These are phyloP conservation scores for Acanthamoeba rhysodes DNA, from an alignment of 208 protist species.

Conservation along the genomic window DNA sequence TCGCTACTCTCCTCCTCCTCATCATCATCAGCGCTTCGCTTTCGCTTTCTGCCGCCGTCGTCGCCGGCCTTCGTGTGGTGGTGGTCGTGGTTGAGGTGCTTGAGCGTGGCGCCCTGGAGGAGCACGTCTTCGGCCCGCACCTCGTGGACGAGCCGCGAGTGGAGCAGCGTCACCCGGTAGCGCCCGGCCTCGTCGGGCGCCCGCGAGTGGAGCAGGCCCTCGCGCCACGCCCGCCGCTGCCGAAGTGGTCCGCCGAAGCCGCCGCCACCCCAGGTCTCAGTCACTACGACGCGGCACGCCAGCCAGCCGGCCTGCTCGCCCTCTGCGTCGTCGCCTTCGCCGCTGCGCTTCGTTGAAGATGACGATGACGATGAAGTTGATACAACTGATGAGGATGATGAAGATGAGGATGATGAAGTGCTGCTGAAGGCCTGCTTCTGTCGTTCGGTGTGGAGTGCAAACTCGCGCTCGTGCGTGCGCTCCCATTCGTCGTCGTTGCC, in stretches of 20 bases:
- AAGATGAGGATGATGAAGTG: not conserved
- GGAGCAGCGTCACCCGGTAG: not conserved
- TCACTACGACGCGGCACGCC: not conserved
- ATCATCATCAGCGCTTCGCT: not conserved
- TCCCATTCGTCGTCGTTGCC: conserved; percentile 17
- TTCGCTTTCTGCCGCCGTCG: not conserved
- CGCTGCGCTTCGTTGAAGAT: not conserved
- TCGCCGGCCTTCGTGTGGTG: no score
- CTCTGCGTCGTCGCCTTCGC: not conserved
- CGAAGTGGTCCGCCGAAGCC: not conserved
- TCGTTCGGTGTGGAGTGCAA: not conserved
- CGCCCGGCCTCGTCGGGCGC: not conserved
- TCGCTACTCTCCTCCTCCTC: not conserved
- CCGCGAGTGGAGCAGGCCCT: conserved; percentile 11
- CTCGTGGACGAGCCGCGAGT: not conserved
- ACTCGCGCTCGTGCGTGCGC: conserved; percentile 5
- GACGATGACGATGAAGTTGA: not conserved
- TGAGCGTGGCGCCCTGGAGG: conserved; percentile 49
- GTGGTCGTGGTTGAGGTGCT: not conserved
- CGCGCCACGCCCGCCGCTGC: conserved; percentile 13
- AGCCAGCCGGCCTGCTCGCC: not conserved
- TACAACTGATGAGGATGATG: not conserved
- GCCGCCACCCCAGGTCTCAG: not conserved
- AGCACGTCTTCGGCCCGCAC: conserved; percentile 34
- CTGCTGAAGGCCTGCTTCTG: not conserved